These are phyloP conservation scores for Candida ulmi DNA, from an alignment of 805 yeast genomes.

Conservation along the genomic window DNA sequence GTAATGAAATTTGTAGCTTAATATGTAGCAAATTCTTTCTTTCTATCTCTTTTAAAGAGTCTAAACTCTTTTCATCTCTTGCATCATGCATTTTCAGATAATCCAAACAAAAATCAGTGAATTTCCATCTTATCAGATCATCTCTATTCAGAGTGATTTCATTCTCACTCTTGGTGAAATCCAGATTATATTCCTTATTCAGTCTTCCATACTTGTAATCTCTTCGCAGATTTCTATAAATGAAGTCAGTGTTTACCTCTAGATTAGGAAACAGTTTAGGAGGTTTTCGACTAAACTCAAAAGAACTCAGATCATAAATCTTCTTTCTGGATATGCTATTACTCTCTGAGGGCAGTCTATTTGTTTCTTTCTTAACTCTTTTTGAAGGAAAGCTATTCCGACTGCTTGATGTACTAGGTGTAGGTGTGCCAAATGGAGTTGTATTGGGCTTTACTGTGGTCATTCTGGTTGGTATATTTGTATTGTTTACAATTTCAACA, in stretches of 20 bases:
- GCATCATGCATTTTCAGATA: slow-evolving; percentile 13
- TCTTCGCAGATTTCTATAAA: slow-evolving; percentile 9
- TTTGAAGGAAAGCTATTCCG: too few relatives aligned
- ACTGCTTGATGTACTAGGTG: too few relatives aligned
- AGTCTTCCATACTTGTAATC: slow-evolving; percentile 1
- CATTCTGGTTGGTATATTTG: too few relatives aligned
- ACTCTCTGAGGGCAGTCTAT: too few relatives aligned
- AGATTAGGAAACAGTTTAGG: slow-evolving; percentile 5
- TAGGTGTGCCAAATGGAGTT: too few relatives aligned
- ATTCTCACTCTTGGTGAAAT: slow-evolving; percentile 5
- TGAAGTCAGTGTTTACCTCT: slow-evolving; percentile 7
- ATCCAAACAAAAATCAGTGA: slow-evolving; percentile 11
- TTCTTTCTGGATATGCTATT: neutral
- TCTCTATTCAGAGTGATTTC: neutral
- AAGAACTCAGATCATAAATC: neutral
- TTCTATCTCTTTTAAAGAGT: neutral
- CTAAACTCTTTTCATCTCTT: neutral
- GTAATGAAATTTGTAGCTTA: neutral
- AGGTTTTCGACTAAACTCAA: neutral
- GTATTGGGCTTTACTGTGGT: too few relatives aligned
- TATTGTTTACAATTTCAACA: too few relatives aligned
- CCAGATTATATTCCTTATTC: neutral
- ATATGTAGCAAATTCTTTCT: neutral
- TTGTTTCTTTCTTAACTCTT: too few relatives aligned
- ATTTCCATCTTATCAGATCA: slow-evolving; percentile 9